Evolutionary conservation across 208 protist genomes (phyloP).

Genomic region (Leishmania tropica): DNA sequence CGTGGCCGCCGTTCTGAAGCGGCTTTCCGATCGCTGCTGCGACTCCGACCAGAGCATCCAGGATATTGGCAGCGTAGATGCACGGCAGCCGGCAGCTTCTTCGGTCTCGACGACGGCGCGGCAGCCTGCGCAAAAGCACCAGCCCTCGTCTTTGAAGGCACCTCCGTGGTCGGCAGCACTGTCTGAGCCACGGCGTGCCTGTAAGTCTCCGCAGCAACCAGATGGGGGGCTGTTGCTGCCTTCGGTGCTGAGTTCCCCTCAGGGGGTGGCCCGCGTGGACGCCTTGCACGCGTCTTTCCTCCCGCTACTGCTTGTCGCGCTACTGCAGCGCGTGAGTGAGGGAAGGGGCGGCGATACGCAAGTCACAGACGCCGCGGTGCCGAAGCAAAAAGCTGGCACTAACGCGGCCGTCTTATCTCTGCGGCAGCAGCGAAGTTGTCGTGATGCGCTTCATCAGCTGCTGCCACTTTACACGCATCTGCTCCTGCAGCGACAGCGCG

Average conservation of each 20-base stretch:
- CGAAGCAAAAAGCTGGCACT: not conserved
- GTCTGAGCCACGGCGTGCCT: not conserved
- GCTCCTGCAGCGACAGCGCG: not conserved
- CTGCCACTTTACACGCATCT: constrained; percentile 16
- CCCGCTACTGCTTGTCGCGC: constrained; percentile 15
- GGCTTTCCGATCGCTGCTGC: not conserved
- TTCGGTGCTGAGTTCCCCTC: constrained; percentile 1
- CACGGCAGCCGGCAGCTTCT: not conserved
- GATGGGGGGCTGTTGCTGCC: constrained; percentile 1
- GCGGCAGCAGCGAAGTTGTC: not conserved
- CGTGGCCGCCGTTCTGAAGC: not conserved
- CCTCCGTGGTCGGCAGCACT: constrained; percentile 10
- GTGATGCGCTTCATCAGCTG: constrained; percentile 9
- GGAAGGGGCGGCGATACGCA: not conserved
- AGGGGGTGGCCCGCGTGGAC: constrained; percentile 23
- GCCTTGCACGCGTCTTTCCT: constrained; percentile 18
- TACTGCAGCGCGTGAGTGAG: constrained; percentile 8
- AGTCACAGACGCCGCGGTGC: not conserved
- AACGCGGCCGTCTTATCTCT: not conserved
- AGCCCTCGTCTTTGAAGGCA: constrained; percentile 2
- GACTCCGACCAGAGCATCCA: not conserved
- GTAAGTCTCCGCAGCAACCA: not conserved
- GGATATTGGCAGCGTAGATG: no score
- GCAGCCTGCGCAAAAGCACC: not conserved
- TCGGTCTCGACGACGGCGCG: not conserved